These are phyloP conservation scores for Monosporascus sp. DNA, from an alignment of 2,329 filamentous ascomycete genomes.

Conservation along the genomic window DNA sequence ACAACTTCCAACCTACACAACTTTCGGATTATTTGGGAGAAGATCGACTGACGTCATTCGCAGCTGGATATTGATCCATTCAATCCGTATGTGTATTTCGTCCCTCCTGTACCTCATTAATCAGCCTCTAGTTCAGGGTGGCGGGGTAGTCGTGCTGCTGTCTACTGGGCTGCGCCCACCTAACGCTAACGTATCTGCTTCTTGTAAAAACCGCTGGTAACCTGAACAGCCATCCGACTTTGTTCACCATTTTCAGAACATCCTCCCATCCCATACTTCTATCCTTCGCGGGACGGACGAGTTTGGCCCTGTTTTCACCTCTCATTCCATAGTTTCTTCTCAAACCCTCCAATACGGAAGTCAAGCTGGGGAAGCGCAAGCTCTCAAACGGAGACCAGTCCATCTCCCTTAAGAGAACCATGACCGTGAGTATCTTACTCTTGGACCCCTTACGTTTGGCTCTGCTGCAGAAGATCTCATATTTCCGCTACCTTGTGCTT, in stretches of 20 bases:
- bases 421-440: constrained; percentile 47
- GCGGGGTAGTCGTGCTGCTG: not conserved
- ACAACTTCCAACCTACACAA: too few species aligned
- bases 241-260: not conserved
- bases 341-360: constrained; percentile 17
- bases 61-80: too few species aligned
- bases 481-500: too few species aligned
- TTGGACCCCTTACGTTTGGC: not conserved
- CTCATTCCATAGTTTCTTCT: not conserved
- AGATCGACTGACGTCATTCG: too few species aligned
- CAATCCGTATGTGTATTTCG: too few species aligned
- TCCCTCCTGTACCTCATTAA: too few species aligned
- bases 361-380: constrained; percentile 64
- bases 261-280: not conserved
- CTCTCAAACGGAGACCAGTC: constrained; percentile 55
- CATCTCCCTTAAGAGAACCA: constrained; percentile 53
- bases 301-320: not conserved
- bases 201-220: not conserved
- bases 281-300: not conserved
- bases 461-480: too few species aligned
- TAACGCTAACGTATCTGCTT: not conserved
- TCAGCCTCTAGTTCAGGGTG: not conserved
- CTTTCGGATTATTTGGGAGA: too few species aligned
- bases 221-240: not conserved
- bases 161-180: not conserved